Percentiles rank a stretch among this genome's conserved stretches.
Evolutionary conservation across 2,329 filamentous ascomycete species (phyloP).

Genomic region (Tolypocladium pustulatum): DNA sequence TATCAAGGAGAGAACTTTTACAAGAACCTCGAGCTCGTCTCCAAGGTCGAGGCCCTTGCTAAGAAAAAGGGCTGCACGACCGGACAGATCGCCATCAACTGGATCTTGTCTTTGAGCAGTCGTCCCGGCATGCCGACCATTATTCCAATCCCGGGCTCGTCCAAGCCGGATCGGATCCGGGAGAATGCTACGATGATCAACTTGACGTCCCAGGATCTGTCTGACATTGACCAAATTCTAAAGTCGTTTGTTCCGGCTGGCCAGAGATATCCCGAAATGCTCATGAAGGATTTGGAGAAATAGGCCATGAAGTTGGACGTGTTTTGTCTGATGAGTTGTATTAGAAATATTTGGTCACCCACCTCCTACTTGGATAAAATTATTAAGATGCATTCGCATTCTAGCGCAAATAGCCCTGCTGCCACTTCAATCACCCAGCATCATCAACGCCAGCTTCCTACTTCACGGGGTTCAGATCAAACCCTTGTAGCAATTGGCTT

Average conservation of each 20-base stretch:
- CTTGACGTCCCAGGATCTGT: slow-evolving; percentile 38
- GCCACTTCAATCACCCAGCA: no score
- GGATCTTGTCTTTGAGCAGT: slow-evolving; percentile 41
- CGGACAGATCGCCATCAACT: slow-evolving; percentile 56
- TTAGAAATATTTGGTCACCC: no score
- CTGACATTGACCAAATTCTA: slow-evolving; percentile 38
- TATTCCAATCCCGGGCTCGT: slow-evolving; percentile 58
- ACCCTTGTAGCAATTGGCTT: no score
- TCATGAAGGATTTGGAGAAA: not conserved
- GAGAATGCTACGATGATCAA: slow-evolving; percentile 47
- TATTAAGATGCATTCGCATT: no score
- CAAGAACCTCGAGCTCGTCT: slow-evolving; percentile 51
- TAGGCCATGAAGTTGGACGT: not conserved
- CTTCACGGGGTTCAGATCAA: no score
- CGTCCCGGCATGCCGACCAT: slow-evolving; percentile 44
- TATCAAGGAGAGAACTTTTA: slow-evolving; percentile 53
- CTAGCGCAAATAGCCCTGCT: no score
- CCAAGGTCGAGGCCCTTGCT: slow-evolving; percentile 46
- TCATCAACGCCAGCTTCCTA: no score
- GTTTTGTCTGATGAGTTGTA: not conserved
- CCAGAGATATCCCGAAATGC: slow-evolving; percentile 31
- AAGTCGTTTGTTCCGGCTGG: slow-evolving; percentile 37
- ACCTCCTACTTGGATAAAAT: no score
- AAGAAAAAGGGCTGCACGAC: slow-evolving; percentile 47
- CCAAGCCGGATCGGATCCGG: slow-evolving; percentile 40